Evolutionary conservation across 2,329 filamentous ascomycete species (phyloP).

Genomic region (Venturia asperata): DNA sequence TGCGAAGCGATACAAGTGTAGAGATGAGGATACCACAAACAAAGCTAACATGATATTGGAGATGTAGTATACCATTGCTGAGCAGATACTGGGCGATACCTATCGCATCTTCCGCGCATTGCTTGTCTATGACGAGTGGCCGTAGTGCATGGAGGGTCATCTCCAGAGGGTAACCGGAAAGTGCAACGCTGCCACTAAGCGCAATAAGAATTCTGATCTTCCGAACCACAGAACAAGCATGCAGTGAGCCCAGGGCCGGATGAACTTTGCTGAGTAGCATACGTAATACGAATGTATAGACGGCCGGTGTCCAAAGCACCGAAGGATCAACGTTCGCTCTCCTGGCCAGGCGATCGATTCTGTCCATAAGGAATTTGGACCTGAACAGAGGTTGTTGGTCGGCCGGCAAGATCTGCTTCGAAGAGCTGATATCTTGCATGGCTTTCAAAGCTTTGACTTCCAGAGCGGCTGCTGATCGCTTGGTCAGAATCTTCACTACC

Average conservation of each 20-base stretch:
- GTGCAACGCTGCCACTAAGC: conserved; percentile 63
- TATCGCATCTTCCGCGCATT: conserved; percentile 85
- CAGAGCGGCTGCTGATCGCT: not conserved
- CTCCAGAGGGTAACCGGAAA: conserved; percentile 75
- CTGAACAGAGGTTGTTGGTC: conserved; percentile 85
- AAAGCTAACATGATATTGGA: conserved; percentile 63
- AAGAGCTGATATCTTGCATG: conserved; percentile 64
- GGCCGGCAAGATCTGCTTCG: conserved; percentile 57
- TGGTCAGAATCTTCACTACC: not conserved
- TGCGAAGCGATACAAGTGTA: conserved; percentile 67
- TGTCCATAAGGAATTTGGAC: conserved; percentile 65
- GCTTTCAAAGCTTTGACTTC: conserved; percentile 41
- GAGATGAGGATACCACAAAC: conserved; percentile 74
- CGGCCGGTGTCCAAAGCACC: conserved; percentile 66
- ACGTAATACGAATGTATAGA: conserved; percentile 68
- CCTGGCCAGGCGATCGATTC: conserved; percentile 66
- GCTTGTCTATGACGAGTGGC: conserved; percentile 70
- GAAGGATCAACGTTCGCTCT: conserved; percentile 58
- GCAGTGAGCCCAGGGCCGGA: conserved; percentile 73
- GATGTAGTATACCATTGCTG: conserved; percentile 55
- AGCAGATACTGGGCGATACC: conserved; percentile 83
- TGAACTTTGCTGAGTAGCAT: conserved; percentile 75
- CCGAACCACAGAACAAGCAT: conserved; percentile 78
- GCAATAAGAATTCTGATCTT: conserved; percentile 78
- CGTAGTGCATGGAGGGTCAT: conserved; percentile 79